Evolutionary conservation across 495 filamentous ascomycete species (phyloP).

Genomic region (Penicillium silybi): DNA sequence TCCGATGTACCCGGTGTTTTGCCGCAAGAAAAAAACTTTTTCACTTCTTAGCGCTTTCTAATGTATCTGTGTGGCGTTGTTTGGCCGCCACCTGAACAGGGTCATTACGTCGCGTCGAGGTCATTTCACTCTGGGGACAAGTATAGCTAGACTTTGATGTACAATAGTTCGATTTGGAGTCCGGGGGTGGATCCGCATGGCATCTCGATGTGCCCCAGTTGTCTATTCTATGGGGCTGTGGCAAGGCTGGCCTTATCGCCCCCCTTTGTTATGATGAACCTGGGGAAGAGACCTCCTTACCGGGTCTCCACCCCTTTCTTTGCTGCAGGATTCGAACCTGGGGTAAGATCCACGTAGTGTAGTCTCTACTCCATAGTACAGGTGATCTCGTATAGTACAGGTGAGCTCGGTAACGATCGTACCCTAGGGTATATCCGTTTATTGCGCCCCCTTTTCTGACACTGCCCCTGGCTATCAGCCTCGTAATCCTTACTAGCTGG

Average conservation of each 20-base stretch:
- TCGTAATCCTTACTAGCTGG: neutral
- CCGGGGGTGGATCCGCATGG: constrained; percentile 15
- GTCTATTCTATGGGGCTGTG: constrained; percentile 17
- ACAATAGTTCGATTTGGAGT: neutral
- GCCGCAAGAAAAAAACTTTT: too few relatives aligned
- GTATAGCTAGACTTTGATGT: neutral
- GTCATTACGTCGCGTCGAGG: neutral
- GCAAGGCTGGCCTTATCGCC: constrained; percentile 7
- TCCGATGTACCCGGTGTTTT: constrained; percentile 3
- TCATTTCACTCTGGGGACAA: neutral
- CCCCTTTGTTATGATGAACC: neutral
- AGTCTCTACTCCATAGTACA: neutral
- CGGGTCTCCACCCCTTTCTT: neutral
- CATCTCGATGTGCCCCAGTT: constrained; percentile 11
- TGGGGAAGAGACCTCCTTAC: neutral
- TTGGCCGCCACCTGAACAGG: too few relatives aligned
- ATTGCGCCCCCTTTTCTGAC: neutral
- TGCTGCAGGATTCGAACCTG: constrained; percentile 3
- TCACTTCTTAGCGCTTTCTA: neutral
- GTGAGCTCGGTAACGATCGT: too few relatives aligned
- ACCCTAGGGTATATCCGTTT: too few relatives aligned
- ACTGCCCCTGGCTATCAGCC: neutral
- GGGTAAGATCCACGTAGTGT: constrained; percentile 5
- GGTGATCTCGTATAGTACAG: too few relatives aligned
- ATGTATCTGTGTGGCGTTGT: neutral